Percentiles rank a stretch among this genome's conserved stretches.
These are phyloP conservation scores for Arachis hypogaea DNA, from an alignment of 306 rosid species.

Conservation along the genomic window DNA sequence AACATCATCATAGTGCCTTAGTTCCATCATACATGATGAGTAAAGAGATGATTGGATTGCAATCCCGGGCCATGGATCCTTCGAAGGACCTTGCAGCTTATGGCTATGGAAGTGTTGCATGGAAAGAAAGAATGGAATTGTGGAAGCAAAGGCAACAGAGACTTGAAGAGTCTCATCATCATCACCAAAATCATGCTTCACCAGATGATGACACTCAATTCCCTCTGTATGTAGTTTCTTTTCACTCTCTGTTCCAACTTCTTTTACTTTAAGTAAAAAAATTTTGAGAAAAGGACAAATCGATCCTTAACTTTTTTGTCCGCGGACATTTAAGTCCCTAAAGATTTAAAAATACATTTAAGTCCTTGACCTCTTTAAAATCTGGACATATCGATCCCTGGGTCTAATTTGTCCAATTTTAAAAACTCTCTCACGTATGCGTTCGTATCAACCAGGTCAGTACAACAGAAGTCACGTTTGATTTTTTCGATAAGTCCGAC, in stretches of 20 bases:
- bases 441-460: too few species aligned
- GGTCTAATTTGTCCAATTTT: too few species aligned
- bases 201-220: slow-evolving; percentile 46
- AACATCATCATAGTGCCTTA: slow-evolving; percentile 46
- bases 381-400: too few species aligned
- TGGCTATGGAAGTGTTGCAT: slow-evolving; percentile 76
- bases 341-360: too few species aligned
- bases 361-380: too few species aligned
- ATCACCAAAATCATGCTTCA: slow-evolving; percentile 31
- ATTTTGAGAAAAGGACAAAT: too few species aligned
- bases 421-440: too few species aligned
- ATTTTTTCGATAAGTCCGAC: too few species aligned
- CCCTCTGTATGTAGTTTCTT: slow-evolving; percentile 49
- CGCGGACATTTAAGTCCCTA: too few species aligned
- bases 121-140: slow-evolving; percentile 66
- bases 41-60: slow-evolving; percentile 38
- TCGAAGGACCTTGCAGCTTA: slow-evolving; percentile 66
- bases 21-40: slow-evolving; percentile 44
- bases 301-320: too few species aligned
- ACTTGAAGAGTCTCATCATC: slow-evolving; percentile 39
- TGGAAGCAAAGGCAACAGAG: slow-evolving; percentile 61
- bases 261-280: not conserved
- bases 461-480: too few species aligned
- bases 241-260: not conserved
- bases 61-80: slow-evolving; percentile 70